Base-by-base conservation (phyloP, 768 basidiomycete genomes). In the Tephrocybe sp. region DNA sequence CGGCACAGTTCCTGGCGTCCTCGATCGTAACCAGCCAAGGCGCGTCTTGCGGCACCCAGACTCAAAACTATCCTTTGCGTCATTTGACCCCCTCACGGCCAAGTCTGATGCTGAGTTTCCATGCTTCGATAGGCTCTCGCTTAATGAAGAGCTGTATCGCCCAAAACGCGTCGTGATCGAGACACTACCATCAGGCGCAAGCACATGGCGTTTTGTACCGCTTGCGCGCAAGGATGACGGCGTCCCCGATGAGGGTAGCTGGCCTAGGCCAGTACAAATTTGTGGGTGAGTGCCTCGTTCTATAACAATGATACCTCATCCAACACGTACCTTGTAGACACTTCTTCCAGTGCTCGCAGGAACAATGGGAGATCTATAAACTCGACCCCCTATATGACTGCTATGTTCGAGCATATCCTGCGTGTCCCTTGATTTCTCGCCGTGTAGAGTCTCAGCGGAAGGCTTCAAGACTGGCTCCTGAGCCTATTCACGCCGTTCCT, bases 281-380 rank as follows among this genome's bases (percentile, higher is more conserved):
- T 87, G 83, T 58, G 87, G 88, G 89, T 90, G 59, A 69, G 83
- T 64, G 44, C 21, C 26, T 40, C 44, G 45, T 28, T 31, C 13
- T 38, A 41, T 36, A 13, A n/a, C 31, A 37, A 22, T 36, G 16
- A 28, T 39, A 13, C n/a, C 30, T 51, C 32, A 34, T 41, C 38
- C 47, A 7, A 57, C 52, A 51, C 19, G 42, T 58, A 34, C 47
- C 49, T 31, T 21, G 53, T 45, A 85, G 84, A 9, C 68, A 78
- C 65, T 61, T 64, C 1, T 65, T 78, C 44, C 63, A 77, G 50
- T 78, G 78, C 60, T 77, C 79, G 16, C 86, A 86, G 62, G 87
- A 91, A 28, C 88, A 90, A 63, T 92, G 89, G 89, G 89, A 92
- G 53, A 83, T 91, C 24, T 85, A 90, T 69, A 91, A 90, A 61